Percentiles rank a stretch among this genome's conserved stretches.
Conservation (phyloP, 805 yeast genomes). For the Saccharomycopsis sp. region DNA sequence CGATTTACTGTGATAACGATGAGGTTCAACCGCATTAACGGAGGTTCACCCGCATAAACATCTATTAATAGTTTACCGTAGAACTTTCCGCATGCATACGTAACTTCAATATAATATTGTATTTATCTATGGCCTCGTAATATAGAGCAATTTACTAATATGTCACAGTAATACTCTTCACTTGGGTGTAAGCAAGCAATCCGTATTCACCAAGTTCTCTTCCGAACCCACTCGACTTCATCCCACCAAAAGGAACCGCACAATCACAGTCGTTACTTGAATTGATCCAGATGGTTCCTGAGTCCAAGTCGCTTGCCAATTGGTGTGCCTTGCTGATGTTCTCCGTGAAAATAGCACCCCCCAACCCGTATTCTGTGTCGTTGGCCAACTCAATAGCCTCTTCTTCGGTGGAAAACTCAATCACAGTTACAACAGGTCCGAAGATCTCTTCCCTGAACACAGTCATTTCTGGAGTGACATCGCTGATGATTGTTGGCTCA, state of each 20-base stretch:
- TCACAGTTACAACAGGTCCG: constrained; percentile 45
- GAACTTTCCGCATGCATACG: not conserved
- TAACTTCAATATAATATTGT: too few relatives aligned
- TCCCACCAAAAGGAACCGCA: constrained; percentile 64
- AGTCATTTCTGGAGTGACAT: constrained; percentile 34
- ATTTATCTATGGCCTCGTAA: too few relatives aligned
- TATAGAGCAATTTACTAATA: too few relatives aligned
- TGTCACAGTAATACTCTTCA: constrained; percentile 58
- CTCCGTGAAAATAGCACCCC: constrained; percentile 39
- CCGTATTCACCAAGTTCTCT: constrained; percentile 65
- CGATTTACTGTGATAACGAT: too few relatives aligned
- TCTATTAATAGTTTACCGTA: too few relatives aligned
- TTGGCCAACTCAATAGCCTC: constrained; percentile 40
- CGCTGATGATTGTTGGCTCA: constrained; percentile 43
- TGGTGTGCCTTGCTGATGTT: constrained; percentile 34
- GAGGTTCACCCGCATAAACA: not conserved
- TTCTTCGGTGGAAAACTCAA: constrained; percentile 37
- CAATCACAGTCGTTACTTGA: constrained; percentile 50
- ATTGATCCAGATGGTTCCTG: constrained; percentile 53
- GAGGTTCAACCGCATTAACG: too few relatives aligned
- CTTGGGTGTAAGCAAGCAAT: constrained; percentile 53
- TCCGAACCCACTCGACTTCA: constrained; percentile 59
- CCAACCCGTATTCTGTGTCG: constrained; percentile 40
- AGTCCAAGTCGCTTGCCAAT: constrained; percentile 35
- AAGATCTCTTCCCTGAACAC: constrained; percentile 44